Conservation (phyloP, 1,284 basidiomycete genomes). For the Apiotrichum montevideense region DNA sequence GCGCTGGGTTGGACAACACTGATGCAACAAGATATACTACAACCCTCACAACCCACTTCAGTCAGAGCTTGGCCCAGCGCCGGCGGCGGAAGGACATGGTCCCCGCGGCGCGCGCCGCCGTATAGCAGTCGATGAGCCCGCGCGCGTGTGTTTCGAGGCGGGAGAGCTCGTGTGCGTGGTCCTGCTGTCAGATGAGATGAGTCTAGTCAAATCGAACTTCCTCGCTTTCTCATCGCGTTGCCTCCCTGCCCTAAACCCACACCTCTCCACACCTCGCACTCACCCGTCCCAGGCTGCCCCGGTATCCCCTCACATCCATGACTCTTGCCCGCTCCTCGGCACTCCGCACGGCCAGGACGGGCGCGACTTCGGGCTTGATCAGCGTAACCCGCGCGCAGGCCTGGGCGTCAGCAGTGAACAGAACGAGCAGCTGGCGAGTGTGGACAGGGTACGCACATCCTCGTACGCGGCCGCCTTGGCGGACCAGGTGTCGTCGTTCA, state of each 20-base stretch:
- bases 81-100: not conserved
- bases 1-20: no score
- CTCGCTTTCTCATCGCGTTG: not conserved
- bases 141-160: not conserved
- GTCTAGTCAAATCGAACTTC: not conserved
- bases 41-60: no score
- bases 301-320: not conserved
- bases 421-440: no score
- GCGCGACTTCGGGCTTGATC: slow-evolving; percentile 1
- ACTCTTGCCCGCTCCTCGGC: not conserved
- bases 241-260: not conserved
- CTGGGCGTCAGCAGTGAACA: not conserved
- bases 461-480: not conserved
- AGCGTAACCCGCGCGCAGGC: not conserved
- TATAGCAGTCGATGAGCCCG: not conserved
- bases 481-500: not conserved
- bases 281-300: not conserved
- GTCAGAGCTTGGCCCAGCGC: not conserved
- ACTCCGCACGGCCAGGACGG: not conserved
- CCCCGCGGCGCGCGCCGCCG: not conserved
- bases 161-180: not conserved
- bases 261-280: no score
- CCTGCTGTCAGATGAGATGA: no score
- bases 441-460: not conserved
- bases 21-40: no score